phyloP scores from a whole-genome alignment of 495 filamentous ascomycete genomes.

The Filosporella fistucella region DNA sequence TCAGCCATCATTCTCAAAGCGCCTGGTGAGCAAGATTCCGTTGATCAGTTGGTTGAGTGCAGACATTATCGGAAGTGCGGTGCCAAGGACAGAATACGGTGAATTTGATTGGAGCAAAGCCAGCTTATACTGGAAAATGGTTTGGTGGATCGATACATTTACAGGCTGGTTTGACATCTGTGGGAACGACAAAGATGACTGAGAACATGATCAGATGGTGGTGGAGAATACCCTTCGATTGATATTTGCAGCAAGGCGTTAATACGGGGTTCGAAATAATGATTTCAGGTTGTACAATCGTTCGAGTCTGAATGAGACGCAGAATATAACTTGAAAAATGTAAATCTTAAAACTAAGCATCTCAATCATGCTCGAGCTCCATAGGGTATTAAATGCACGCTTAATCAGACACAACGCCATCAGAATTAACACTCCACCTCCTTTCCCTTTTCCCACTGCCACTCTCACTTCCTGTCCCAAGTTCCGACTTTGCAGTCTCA shows the following conservation, averaged over 20 bases:
- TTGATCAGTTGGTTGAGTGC: conserved; percentile 66
- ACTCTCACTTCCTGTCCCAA: too few species aligned
- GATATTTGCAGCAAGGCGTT: conserved; percentile 9
- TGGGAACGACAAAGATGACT: conserved; percentile 45
- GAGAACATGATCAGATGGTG: conserved; percentile 19
- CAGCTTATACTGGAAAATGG: conserved; percentile 69
- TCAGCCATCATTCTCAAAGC: conserved; percentile 54
- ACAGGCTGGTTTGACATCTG: conserved; percentile 45
- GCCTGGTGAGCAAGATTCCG: conserved; percentile 56
- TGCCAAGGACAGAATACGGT: conserved; percentile 74
- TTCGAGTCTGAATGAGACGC: too few species aligned
- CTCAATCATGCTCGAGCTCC: too few species aligned
- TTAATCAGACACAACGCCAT: conserved; percentile 23
- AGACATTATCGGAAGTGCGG: conserved; percentile 74
- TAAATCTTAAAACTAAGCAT: too few species aligned
- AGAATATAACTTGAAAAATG: too few species aligned
- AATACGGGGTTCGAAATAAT: not conserved
- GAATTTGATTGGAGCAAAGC: conserved; percentile 73
- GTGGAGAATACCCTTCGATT: conserved; percentile 1
- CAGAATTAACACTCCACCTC: conserved; percentile 26
- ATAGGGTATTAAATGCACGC: not conserved
- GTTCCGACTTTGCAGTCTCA: not conserved
- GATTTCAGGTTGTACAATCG: not conserved
- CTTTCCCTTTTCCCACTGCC: conserved; percentile 21
- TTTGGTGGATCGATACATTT: conserved; percentile 44